Evolutionary conservation across 257 asterid species (phyloP), one percentile per base, ranked within the genome.

Genomic region (Solanum pennellii): DNA sequence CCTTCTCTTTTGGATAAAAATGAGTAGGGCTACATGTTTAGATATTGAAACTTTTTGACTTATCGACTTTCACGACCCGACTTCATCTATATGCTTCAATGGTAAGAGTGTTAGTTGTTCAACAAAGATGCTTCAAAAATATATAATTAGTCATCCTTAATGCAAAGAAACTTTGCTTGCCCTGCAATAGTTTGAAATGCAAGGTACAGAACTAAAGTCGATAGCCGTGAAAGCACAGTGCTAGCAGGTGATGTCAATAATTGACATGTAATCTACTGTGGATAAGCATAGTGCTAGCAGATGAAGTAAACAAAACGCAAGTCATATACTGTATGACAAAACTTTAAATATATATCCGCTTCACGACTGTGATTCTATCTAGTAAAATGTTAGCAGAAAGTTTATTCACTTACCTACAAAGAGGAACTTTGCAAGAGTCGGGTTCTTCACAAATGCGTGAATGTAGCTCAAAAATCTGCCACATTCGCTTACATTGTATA

Each of bases 381-480:
- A 52, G 45, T 9, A 74, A 29, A 85, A 37, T 9, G 69, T 42
- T 21, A 68, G 12, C 33, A 37, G 62, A 47, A 52, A 69, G 49
- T 41, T 37, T 10, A 77, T 44, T 56, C 45, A 59, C 93, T 71
- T 88, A 96, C 99, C 97, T 93, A 87, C 99, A 97, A 91, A 97
- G 98, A 35, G 99, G 99, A 88, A 97, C 98, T 87, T 92, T 92
- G 95, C 99, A 97, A 87, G 72, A 73, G 18, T 95, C 97, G 0
- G 98, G 98, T 47, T 95, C 94, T 68, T 83, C 89, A 89, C 99
- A 97, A 92, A 93, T 94, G 44, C 94, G 91, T 11, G 99, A 95
- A 73, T 97, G 99, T 16, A 97, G 93, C 88, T 94, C 97, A 7
- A 97, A 94, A 68, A 97, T 95, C 90, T 97, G 99, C 99, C 99